A percentile compares a stretch with the other conserved stretches of the same genome.
These are phyloP conservation scores for Cryptococcus sp. DNA, from an alignment of 1,284 basidiomycete genomes.

Conservation along the genomic window DNA sequence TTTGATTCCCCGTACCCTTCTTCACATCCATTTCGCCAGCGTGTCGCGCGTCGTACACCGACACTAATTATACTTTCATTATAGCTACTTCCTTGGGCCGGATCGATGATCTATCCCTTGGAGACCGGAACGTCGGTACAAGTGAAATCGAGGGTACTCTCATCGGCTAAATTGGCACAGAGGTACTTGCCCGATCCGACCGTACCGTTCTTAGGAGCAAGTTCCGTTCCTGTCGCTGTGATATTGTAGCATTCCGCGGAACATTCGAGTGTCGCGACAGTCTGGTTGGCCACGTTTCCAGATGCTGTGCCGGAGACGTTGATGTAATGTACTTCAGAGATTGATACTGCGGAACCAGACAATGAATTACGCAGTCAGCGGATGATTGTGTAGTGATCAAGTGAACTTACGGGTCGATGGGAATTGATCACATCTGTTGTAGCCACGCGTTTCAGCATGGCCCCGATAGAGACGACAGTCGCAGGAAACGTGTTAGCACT, in stretches of 20 bases:
- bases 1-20: no score
- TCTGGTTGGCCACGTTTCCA: constrained; percentile 51
- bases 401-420: constrained; percentile 35
- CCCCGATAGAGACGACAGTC: no score
- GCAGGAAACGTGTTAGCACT: not conserved
- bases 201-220: constrained; percentile 23
- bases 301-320: constrained; percentile 64
- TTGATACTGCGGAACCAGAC: constrained; percentile 53
- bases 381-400: constrained; percentile 37
- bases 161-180: constrained; percentile 31
- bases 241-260: constrained; percentile 55
- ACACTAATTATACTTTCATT: no score
- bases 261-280: constrained; percentile 62
- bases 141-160: constrained; percentile 28
- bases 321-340: constrained; percentile 54
- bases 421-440: constrained; percentile 18
- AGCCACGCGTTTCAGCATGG: no score
- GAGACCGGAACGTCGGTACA: constrained; percentile 30
- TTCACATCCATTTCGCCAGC: no score
- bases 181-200: constrained; percentile 21
- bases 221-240: constrained; percentile 53
- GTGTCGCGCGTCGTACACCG: no score
- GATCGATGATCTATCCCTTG: constrained; percentile 2
- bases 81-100: no score
- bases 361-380: no score